These are phyloP conservation scores for Postia placenta DNA, from an alignment of 768 basidiomycete genomes.

Conservation along the genomic window DNA sequence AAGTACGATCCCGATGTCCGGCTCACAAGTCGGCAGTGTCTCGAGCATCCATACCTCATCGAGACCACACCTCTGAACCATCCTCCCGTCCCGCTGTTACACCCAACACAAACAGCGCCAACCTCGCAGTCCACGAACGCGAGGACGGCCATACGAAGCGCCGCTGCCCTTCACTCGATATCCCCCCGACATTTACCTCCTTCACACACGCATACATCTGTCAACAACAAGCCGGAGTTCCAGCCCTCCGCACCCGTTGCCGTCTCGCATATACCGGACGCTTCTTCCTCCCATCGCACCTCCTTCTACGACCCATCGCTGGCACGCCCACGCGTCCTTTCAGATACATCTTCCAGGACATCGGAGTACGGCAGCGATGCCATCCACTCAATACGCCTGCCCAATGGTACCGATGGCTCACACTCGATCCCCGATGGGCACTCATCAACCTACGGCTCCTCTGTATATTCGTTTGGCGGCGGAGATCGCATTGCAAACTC, in stretches of 20 bases:
- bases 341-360: slow-evolving; percentile 18
- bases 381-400: slow-evolving; percentile 29
- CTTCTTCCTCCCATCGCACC: slow-evolving; percentile 46
- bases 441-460: slow-evolving; percentile 8
- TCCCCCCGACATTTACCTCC: slow-evolving; percentile 40
- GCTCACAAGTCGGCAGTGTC: slow-evolving; percentile 79
- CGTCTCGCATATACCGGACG: slow-evolving; percentile 38
- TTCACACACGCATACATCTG: slow-evolving; percentile 42
- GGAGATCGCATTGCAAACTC: slow-evolving; percentile 11
- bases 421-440: neutral
- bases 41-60: slow-evolving; percentile 84
- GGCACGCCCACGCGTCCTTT: slow-evolving; percentile 4
- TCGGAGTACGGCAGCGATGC: slow-evolving; percentile 29
- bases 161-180: slow-evolving; percentile 27
- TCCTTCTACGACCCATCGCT: slow-evolving; percentile 39
- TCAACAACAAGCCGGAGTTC: slow-evolving; percentile 30
- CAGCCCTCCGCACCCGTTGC: slow-evolving; percentile 32
- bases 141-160: slow-evolving; percentile 1
- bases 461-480: slow-evolving; percentile 14
- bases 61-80: slow-evolving; percentile 69
- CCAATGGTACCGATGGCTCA: slow-evolving; percentile 9
- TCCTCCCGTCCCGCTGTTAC: slow-evolving; percentile 49
- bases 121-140: neutral
- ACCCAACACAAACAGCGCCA: neutral
- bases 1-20: slow-evolving; percentile 88